These are phyloP conservation scores for Funneliformis mosseae DNA, from an alignment of 192 early-diverging fungal species.

Conservation along the genomic window DNA sequence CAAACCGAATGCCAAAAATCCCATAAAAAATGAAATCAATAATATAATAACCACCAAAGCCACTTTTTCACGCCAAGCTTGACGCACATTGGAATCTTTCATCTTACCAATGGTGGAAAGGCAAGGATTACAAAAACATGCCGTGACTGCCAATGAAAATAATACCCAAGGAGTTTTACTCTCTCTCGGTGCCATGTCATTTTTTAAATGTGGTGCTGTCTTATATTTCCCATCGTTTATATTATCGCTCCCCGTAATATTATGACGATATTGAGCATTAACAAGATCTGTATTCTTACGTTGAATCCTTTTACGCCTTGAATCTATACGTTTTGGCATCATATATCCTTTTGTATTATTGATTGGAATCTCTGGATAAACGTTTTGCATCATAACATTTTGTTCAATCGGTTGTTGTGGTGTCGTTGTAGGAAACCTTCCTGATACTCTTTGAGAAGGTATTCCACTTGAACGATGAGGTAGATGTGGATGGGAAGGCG, in stretches of 20 bases:
- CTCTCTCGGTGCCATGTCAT: constrained; percentile 32
- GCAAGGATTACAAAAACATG: constrained; percentile 29
- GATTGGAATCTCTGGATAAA: neutral
- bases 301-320: constrained; percentile 9
- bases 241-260: neutral
- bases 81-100: constrained; percentile 44
- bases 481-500: neutral
- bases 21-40: constrained; percentile 61
- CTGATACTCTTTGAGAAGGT: neutral
- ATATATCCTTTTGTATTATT: constrained; percentile 4
- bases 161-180: constrained; percentile 25
- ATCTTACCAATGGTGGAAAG: constrained; percentile 22
- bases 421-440: neutral
- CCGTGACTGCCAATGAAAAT: constrained; percentile 26
- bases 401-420: neutral
- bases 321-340: constrained; percentile 10
- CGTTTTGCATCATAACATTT: neutral
- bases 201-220: constrained; percentile 22
- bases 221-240: neutral
- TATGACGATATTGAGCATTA: neutral
- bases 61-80: constrained; percentile 89
- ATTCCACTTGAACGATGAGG: neutral
- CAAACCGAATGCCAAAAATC: constrained; percentile 84
- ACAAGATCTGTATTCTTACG: neutral
- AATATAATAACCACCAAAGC: constrained; percentile 75